Base-by-base conservation (phyloP, 441 rosid species). In the Populus trichocarpa region DNA sequence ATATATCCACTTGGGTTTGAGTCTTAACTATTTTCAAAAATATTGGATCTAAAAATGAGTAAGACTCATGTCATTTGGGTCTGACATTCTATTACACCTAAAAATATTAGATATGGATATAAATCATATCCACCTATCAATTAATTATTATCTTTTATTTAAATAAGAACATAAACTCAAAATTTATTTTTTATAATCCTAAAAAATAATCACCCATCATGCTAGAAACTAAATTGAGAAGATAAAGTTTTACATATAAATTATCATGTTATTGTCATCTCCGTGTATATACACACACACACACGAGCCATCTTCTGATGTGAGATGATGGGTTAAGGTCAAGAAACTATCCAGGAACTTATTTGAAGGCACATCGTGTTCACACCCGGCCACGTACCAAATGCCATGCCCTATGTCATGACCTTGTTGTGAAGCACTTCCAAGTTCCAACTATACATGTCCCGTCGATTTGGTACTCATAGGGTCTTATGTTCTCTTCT, bases 401-500 rank as follows among this genome's bases (percentile, higher is more conserved):
- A 14, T 46, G 2, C 46, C 42, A 38, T 38, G 42, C 42, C 42
- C 42, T 10, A 9, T 38, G 11, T 14, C 78, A 74, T 36, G 69
- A 71, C 53, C 70, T 67, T 63, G 67, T 16, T 8, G 63, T 50
- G 72, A 78, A 30, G 75, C 86, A 36, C 33, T 32, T 32, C 33
- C 67, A 25, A 25, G 25, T 77, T 75, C 6, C 83, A 70, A 70
- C 73, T 46, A n/a, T 38, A 33, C 36, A 3, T 86, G 90, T 83
- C 82, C 78, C 87, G 86, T 71, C 36, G 84, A 84, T 84, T 83
- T 80, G 77, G 46, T 70, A 25, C 86, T 63, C 13, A 74, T 83
- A 83, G 89, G 89, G 78, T 61, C 86, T 22, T 26, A 63, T 82
- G 83, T 73, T 73, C 77, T 25, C 42, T 14, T 11, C 50, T 74